Evolutionary conservation across 2,329 filamentous ascomycete genomes (phyloP).

Genomic region (Juglanconis sp.): DNA sequence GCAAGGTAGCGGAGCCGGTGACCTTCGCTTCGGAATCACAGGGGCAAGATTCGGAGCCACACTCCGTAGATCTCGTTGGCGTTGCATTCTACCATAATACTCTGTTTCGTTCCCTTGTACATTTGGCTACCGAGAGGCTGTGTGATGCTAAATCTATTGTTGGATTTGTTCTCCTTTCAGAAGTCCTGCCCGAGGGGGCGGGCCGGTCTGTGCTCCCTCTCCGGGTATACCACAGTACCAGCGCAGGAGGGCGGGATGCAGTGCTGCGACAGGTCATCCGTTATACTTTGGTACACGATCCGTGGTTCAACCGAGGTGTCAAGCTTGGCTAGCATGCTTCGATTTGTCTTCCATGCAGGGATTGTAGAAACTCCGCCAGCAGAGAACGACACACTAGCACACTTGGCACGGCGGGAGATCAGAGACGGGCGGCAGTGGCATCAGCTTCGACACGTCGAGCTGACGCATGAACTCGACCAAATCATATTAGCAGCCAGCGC

Average conservation of each 20-base stretch:
- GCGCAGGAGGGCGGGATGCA: not conserved
- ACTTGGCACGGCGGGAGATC: too few species aligned
- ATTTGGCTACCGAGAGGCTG: slow-evolving; percentile 4
- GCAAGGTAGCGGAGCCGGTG: not conserved
- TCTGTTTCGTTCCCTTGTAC: not conserved
- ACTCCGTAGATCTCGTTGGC: slow-evolving; percentile 2
- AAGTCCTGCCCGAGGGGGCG: not conserved
- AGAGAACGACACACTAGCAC: not conserved
- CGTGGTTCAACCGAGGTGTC: not conserved
- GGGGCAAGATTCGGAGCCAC: not conserved
- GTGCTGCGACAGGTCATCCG: not conserved
- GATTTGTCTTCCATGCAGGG: slow-evolving; percentile 25
- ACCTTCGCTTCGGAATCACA: not conserved
- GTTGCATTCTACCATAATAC: not conserved
- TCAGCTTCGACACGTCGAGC: not conserved
- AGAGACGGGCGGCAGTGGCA: too few species aligned
- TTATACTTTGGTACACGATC: not conserved
- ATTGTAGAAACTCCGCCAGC: slow-evolving; percentile 19
- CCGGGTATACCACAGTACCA: not conserved
- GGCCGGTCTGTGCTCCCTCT: not conserved
- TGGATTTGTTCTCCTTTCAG: slow-evolving; percentile 2
- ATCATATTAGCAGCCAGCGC: not conserved
- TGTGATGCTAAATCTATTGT: slow-evolving; percentile 11
- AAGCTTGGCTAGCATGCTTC: slow-evolving; percentile 4
- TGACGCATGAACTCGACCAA: not conserved